A percentile compares a stretch with the other conserved stretches of the same genome.
Evolutionary conservation across 352 stramenopile species (phyloP).

Genomic region (Globisporangium megalacanthum): DNA sequence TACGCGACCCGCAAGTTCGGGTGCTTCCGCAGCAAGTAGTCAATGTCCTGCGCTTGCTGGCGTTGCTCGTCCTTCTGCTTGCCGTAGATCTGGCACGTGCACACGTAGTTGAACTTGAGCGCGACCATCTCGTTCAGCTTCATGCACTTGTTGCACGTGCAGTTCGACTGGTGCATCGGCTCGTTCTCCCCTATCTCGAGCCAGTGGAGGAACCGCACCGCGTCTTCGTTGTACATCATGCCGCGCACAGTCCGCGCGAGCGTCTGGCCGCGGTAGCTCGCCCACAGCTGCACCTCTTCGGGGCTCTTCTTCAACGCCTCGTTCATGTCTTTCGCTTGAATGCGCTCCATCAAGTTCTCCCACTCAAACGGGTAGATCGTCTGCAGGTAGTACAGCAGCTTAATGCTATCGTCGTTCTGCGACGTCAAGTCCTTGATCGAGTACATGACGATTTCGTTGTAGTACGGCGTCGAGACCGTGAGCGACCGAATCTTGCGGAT

Average conservation of each 20-base stretch:
- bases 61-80: constrained; percentile 83
- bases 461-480: constrained; percentile 84
- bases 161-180: constrained; percentile 72
- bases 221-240: constrained; percentile 89
- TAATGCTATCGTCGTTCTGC: constrained; percentile 92
- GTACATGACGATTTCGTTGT: constrained; percentile 89
- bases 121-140: constrained; percentile 78
- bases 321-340: constrained; percentile 77
- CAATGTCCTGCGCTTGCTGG: constrained; percentile 71
- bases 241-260: constrained; percentile 74
- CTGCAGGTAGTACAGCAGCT: constrained; percentile 94
- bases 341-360: constrained; percentile 77
- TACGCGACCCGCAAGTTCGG: constrained; percentile 73
- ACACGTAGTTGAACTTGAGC: constrained; percentile 88
- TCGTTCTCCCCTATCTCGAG: constrained; percentile 86
- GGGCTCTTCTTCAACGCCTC: constrained; percentile 79
- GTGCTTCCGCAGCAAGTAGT: constrained; percentile 79
- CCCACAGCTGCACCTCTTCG: constrained; percentile 79
- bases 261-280: constrained; percentile 82
- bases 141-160: constrained; percentile 83
- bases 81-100: constrained; percentile 85
- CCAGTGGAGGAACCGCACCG: constrained; percentile 83
- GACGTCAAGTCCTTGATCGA: constrained; percentile 84
- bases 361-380: constrained; percentile 87
- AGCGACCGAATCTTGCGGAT: constrained; percentile 85